Conservation (phyloP, 768 basidiomycete species). For the Russula foetens region DNA sequence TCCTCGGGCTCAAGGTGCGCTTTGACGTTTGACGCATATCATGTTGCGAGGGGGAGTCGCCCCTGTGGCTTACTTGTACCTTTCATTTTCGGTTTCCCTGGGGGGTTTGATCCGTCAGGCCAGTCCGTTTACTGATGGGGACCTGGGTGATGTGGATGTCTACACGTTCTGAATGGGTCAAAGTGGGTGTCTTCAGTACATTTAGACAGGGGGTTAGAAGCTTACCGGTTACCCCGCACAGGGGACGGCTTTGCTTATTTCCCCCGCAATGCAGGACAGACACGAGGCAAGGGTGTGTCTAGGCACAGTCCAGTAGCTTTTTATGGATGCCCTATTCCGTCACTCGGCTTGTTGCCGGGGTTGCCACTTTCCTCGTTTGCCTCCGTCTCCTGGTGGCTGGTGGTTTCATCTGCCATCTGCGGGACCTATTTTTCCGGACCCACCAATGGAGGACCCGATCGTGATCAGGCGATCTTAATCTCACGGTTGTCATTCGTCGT, state of each 20-base stretch:
- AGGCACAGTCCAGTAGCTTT: no score
- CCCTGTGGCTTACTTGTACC: neutral
- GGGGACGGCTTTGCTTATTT: neutral
- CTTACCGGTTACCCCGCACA: neutral
- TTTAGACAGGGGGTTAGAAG: neutral
- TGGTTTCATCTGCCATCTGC: no score
- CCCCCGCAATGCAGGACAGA: neutral
- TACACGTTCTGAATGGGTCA: constrained; percentile 27
- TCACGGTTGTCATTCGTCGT: no score
- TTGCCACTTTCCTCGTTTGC: no score
- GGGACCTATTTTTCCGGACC: neutral
- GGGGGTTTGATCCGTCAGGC: constrained; percentile 6
- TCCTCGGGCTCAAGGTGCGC: constrained; percentile 31
- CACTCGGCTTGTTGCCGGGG: neutral
- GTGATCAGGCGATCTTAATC: neutral
- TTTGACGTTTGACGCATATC: neutral
- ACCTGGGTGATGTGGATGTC: constrained; percentile 32
- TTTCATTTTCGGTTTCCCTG: no score
- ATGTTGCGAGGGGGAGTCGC: neutral
- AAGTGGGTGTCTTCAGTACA: neutral
- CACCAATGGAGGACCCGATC: neutral
- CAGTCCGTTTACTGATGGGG: constrained; percentile 26
- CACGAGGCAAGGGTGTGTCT: neutral
- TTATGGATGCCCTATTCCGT: neutral
- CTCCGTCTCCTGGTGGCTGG: no score